Percentiles rank a stretch among this genome's conserved stretches.
Evolutionary conservation across 768 basidiomycete species (phyloP).

Genomic region (Tricholoma flavovirens): DNA sequence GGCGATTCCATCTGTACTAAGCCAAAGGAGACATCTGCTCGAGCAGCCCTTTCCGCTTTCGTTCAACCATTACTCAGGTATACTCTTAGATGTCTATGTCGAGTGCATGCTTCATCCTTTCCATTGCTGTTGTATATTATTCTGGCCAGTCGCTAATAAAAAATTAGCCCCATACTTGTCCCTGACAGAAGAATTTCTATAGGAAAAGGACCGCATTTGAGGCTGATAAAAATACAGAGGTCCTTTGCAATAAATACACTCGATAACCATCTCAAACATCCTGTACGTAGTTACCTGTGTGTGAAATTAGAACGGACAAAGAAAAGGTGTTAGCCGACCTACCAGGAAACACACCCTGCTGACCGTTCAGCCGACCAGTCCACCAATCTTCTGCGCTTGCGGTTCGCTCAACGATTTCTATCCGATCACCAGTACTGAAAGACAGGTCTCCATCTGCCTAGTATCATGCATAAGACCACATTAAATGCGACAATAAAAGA

Average conservation of each 20-base stretch:
- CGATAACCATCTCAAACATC: conserved; percentile 24
- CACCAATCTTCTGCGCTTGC: conserved; percentile 93
- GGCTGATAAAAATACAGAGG: neutral
- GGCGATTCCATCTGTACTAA: conserved; percentile 4
- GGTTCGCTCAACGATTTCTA: conserved; percentile 83
- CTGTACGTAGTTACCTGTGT: conserved; percentile 63
- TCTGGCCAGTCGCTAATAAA: conserved; percentile 14
- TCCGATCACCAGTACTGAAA: conserved; percentile 84
- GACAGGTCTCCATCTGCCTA: conserved; percentile 89
- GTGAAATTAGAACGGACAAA: conserved; percentile 6
- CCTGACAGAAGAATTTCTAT: neutral
- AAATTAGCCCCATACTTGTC: conserved; percentile 8
- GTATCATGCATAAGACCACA: conserved; percentile 1
- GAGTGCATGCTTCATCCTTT: conserved; percentile 6
- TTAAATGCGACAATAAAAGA: neutral
- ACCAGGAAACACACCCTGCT: conserved; percentile 89
- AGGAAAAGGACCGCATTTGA: neutral
- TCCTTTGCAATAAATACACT: neutral
- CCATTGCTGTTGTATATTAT: conserved; percentile 9
- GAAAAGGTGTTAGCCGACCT: conserved; percentile 13
- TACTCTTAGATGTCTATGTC: neutral
- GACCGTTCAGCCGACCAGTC: conserved; percentile 83
- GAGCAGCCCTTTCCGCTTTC: neutral
- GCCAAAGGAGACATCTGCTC: neutral
- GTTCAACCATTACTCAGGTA: conserved; percentile 1